A percentile compares a stretch with the other conserved stretches of the same genome.
Evolutionary conservation across 495 filamentous ascomycete species (phyloP).

Genomic region (Halenospora varia): DNA sequence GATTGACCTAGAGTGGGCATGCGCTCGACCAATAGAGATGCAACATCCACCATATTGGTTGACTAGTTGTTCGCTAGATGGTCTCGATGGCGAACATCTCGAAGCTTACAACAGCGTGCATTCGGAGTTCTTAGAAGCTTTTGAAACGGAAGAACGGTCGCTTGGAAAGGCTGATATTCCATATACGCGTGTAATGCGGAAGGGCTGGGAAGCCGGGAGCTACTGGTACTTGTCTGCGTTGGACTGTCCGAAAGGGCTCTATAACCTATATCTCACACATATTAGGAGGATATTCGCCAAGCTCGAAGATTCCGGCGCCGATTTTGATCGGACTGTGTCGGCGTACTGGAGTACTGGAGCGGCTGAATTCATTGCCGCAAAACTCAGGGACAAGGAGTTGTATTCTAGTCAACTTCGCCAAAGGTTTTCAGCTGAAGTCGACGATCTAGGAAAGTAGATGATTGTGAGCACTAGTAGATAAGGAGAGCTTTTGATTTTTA

Average conservation of each 20-base stretch:
- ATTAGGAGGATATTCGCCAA: conserved; percentile 14
- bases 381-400: neutral
- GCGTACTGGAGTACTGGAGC: neutral
- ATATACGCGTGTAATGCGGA: conserved; percentile 12
- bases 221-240: conserved; percentile 18
- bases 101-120: neutral
- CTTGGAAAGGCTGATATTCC: neutral
- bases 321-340: neutral
- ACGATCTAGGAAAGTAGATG: no score
- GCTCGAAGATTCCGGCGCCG: neutral
- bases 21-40: conserved; percentile 32
- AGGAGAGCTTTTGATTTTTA: no score
- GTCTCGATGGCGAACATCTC: conserved; percentile 9
- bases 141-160: conserved; percentile 11
- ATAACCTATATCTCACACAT: conserved; percentile 13
- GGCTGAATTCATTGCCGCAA: neutral
- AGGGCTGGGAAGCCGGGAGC: conserved; percentile 12
- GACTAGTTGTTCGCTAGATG: conserved; percentile 25
- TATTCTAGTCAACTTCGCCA: no score
- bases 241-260: conserved; percentile 11
- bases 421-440: no score
- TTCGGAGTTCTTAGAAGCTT: conserved; percentile 10
- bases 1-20: conserved; percentile 36
- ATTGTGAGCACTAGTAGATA: no score
- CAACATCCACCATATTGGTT: conserved; percentile 32